Evolutionary conservation across 2,329 filamentous ascomycete genomes (phyloP).

Genomic region (Aspergillus tamarii): DNA sequence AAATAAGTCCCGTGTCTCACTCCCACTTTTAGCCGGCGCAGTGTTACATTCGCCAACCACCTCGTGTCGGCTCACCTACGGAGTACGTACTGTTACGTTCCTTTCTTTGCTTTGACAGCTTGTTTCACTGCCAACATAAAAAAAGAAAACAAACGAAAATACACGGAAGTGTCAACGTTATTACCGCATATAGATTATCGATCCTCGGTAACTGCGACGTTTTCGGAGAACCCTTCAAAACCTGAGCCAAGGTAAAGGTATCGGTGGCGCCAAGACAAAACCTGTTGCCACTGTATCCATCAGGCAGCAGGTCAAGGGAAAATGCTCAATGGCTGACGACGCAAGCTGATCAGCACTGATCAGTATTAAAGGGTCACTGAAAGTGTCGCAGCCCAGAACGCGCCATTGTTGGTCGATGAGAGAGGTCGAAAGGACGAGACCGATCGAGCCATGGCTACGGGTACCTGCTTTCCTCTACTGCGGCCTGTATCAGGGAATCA

Average conservation of each 20-base stretch:
- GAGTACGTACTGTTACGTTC: background rate
- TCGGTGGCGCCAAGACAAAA: background rate
- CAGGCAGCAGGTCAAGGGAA: background rate
- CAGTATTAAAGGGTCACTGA: background rate
- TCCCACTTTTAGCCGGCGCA: background rate
- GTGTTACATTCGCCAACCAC: slow-evolving; percentile 2
- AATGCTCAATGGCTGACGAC: background rate
- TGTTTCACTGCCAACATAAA: background rate
- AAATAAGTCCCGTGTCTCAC: slow-evolving; percentile 4
- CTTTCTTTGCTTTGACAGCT: background rate
- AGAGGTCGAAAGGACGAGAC: background rate
- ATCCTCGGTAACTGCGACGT: background rate
- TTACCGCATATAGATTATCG: too few relatives aligned
- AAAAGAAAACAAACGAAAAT: background rate
- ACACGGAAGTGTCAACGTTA: background rate
- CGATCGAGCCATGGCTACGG: slow-evolving; percentile 2
- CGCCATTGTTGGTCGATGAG: background rate
- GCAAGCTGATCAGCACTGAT: slow-evolving; percentile 3
- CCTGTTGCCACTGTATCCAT: slow-evolving; percentile 1
- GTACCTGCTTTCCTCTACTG: background rate
- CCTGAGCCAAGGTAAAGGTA: background rate
- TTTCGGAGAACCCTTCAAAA: background rate
- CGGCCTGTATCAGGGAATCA: background rate
- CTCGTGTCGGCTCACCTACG: background rate
- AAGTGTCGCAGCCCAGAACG: background rate